Conservation (phyloP, 768 basidiomycete genomes). For the Pisolithus microcarpus region DNA sequence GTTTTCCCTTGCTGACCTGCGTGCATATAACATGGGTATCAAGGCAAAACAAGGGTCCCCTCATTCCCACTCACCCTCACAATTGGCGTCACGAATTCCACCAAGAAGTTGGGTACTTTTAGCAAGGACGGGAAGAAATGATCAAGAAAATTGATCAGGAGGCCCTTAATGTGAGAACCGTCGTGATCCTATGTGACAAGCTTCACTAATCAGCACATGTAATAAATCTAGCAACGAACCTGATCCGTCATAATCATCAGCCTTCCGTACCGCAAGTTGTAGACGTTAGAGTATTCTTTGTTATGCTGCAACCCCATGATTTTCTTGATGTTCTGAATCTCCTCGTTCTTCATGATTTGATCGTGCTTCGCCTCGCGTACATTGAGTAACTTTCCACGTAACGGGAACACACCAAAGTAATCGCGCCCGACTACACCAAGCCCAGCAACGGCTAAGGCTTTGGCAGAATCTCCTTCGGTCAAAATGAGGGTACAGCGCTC, state of each 20-base stretch:
- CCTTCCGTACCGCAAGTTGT: slow-evolving; percentile 80
- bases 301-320: slow-evolving; percentile 95
- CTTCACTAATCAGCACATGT: neutral
- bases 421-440: slow-evolving; percentile 93
- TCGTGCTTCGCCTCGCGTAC: slow-evolving; percentile 96
- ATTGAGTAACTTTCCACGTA: slow-evolving; percentile 94
- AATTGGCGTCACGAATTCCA: slow-evolving; percentile 98
- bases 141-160: slow-evolving; percentile 96
- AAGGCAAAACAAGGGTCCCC: slow-evolving; percentile 16
- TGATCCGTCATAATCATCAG: slow-evolving; percentile 99
- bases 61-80: slow-evolving; percentile 55
- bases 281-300: slow-evolving; percentile 69
- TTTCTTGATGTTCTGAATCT: slow-evolving; percentile 96
- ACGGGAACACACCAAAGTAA: slow-evolving; percentile 94
- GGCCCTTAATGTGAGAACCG: slow-evolving; percentile 99
- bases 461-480: slow-evolving; percentile 99
- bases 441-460: slow-evolving; percentile 91
- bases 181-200: slow-evolving; percentile 79
- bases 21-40: neutral
- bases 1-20: slow-evolving; percentile 72
- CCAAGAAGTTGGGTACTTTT: slow-evolving; percentile 83
- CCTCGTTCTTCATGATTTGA: slow-evolving; percentile 96
- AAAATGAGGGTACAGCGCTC: slow-evolving; percentile 89
- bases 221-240: slow-evolving; percentile 38
- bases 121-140: slow-evolving; percentile 94